phyloP scores from a whole-genome alignment of 1,139 yeast species.

The Protomyces inouyei region DNA sequence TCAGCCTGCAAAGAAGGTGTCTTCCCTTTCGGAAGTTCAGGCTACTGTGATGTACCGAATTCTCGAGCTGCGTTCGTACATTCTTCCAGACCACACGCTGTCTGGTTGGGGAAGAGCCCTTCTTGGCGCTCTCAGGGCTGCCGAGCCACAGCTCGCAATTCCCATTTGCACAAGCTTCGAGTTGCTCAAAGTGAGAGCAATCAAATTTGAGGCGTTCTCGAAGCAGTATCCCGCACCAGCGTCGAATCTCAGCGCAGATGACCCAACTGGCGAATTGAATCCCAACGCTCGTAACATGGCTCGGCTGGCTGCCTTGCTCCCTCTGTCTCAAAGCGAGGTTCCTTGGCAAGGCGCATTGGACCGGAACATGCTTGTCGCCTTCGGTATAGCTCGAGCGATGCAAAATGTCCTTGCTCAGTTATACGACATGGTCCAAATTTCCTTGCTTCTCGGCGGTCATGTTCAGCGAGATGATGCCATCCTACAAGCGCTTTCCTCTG shows the following conservation, averaged over 20 bases:
- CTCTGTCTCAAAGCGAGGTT: constrained; percentile 52
- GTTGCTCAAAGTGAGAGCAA: constrained; percentile 35
- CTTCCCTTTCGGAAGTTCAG: constrained; percentile 51
- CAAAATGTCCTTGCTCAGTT: constrained; percentile 52
- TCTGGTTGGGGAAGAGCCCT: constrained; percentile 58
- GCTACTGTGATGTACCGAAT: constrained; percentile 59
- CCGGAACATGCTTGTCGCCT: constrained; percentile 56
- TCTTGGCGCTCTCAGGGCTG: constrained; percentile 32
- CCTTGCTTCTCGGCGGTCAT: constrained; percentile 54
- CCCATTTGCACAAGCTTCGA: constrained; percentile 33
- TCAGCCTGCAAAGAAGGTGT: constrained; percentile 35
- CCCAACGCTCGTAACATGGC: constrained; percentile 48
- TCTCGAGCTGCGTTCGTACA: constrained; percentile 53
- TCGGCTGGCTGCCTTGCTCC: constrained; percentile 55
- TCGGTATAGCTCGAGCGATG: constrained; percentile 60
- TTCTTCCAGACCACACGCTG: constrained; percentile 46
- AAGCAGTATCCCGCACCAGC: not conserved
- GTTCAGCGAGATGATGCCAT: constrained; percentile 44
- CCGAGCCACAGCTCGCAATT: constrained; percentile 36
- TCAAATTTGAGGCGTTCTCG: constrained; percentile 27
- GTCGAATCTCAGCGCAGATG: constrained; percentile 38
- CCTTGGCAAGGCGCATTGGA: constrained; percentile 70
- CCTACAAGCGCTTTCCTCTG: constrained; percentile 56
- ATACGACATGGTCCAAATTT: constrained; percentile 52
- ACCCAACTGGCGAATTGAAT: constrained; percentile 38